Evolutionary conservation across 257 asterid species (phyloP).

Genomic region (Apocynum venetum): DNA sequence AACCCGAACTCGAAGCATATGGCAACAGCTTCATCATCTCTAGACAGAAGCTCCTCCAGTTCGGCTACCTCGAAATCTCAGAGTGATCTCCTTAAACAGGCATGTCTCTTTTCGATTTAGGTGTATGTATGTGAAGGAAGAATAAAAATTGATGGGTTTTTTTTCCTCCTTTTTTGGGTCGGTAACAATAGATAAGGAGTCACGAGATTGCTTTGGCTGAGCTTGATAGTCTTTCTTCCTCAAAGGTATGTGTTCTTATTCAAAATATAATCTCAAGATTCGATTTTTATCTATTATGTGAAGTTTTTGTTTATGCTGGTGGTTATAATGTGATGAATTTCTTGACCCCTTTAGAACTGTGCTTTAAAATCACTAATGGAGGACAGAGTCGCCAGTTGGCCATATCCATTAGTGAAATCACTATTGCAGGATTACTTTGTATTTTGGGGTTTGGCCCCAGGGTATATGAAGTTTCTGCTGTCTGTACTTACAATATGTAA

Average conservation of each 20-base stretch:
- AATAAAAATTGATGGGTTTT: not conserved
- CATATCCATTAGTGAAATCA: too few relatives aligned
- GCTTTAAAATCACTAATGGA: not conserved
- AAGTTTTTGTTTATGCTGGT: not conserved
- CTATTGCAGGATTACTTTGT: too few relatives aligned
- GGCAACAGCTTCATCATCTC: slow-evolving; percentile 15
- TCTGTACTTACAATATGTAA: not conserved
- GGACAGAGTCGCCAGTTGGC: too few relatives aligned
- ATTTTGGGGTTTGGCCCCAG: not conserved
- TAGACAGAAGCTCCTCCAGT: slow-evolving; percentile 1
- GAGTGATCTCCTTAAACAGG: slow-evolving; percentile 16
- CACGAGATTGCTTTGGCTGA: slow-evolving; percentile 81
- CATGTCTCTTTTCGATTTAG: not conserved
- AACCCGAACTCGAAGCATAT: not conserved
- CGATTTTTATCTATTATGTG: not conserved
- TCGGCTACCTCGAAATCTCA: slow-evolving; percentile 11
- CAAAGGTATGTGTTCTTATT: slow-evolving; percentile 36
- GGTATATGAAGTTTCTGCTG: not conserved
- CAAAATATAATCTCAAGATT: not conserved
- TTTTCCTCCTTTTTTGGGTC: not conserved
- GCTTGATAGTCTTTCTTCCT: slow-evolving; percentile 49
- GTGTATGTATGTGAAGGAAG: not conserved
- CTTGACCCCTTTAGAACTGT: not conserved
- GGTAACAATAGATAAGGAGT: slow-evolving; percentile 39
- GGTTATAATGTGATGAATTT: not conserved